phyloP scores from a whole-genome alignment of 2,329 filamentous ascomycete genomes.

The Pseudogymnoascus sp. region DNA sequence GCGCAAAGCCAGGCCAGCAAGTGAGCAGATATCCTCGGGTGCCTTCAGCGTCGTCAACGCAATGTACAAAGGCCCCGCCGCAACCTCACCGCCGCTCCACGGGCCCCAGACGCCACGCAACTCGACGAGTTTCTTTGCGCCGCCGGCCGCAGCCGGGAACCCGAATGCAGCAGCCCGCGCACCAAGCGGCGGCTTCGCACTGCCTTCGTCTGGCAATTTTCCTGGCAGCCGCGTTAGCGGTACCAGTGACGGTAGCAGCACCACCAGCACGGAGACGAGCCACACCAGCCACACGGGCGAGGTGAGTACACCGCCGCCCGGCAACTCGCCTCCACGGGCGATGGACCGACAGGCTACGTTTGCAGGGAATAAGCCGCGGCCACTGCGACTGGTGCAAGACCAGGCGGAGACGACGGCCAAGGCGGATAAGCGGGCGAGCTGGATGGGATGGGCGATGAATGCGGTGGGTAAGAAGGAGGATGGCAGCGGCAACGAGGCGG shows the following conservation, averaged over 20 bases:
- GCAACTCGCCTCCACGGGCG: slow-evolving; percentile 44
- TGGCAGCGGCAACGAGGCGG: neutral
- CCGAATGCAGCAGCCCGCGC: slow-evolving; percentile 44
- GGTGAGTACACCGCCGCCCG: slow-evolving; percentile 42
- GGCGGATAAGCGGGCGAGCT: slow-evolving; percentile 52
- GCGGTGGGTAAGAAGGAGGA: slow-evolving; percentile 27
- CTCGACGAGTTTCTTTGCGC: slow-evolving; percentile 55
- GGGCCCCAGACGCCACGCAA: slow-evolving; percentile 45
- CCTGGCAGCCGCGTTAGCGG: slow-evolving; percentile 50
- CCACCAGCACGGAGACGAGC: slow-evolving; percentile 50
- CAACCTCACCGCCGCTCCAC: slow-evolving; percentile 48
- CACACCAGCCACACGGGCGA: slow-evolving; percentile 56
- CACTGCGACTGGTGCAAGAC: slow-evolving; percentile 80
- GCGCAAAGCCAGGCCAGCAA: slow-evolving; percentile 45
- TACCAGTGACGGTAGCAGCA: slow-evolving; percentile 21
- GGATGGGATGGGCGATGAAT: slow-evolving; percentile 49
- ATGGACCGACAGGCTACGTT: slow-evolving; percentile 47
- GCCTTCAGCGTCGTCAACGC: slow-evolving; percentile 72
- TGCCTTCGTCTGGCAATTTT: slow-evolving; percentile 51
- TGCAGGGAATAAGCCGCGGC: slow-evolving; percentile 68
- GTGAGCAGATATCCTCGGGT: slow-evolving; percentile 48
- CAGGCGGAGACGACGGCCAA: slow-evolving; percentile 43
- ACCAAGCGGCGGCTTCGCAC: slow-evolving; percentile 40
- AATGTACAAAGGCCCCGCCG: slow-evolving; percentile 73
- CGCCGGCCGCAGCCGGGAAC: slow-evolving; percentile 41